These are phyloP conservation scores for Tritrichomonas musculus DNA, from an alignment of 208 protist species.

Conservation along the genomic window DNA sequence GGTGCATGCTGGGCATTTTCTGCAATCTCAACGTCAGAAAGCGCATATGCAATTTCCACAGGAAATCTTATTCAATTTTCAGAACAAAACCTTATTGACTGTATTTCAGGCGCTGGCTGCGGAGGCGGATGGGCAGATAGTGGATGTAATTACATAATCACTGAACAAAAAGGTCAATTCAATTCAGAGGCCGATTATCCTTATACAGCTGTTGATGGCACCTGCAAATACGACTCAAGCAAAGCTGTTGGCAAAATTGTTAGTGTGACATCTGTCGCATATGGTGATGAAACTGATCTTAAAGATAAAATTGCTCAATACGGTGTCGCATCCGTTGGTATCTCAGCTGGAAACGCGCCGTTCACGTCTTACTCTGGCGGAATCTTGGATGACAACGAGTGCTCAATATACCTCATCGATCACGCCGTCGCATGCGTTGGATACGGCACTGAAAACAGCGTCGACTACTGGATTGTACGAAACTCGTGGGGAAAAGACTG, in stretches of 20 bases:
- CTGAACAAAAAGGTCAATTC: not conserved
- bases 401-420: not conserved
- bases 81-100: too few relatives aligned
- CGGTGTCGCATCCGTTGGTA: slow-evolving; percentile 45
- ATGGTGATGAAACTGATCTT: slow-evolving; percentile 39
- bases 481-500: slow-evolving; percentile 53
- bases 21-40: too few relatives aligned
- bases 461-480: too few relatives aligned
- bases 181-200: not conserved
- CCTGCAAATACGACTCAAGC: not conserved
- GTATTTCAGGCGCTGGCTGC: slow-evolving; percentile 24
- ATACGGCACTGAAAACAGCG: not conserved
- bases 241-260: not conserved
- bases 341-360: slow-evolving; percentile 38
- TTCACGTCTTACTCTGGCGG: slow-evolving; percentile 45
- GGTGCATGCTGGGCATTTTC: too few relatives aligned
- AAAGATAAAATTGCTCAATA: not conserved
- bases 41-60: too few relatives aligned
- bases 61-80: too few relatives aligned
- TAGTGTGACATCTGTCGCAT: not conserved
- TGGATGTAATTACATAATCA: slow-evolving; percentile 32
- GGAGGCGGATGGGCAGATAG: slow-evolving; percentile 31
- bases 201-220: slow-evolving; percentile 8
- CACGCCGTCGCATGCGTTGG: slow-evolving; percentile 30
- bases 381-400: slow-evolving; percentile 41